Conservation (phyloP, 2,329 filamentous ascomycete genomes). For the Pyrenochaeta sp. region DNA sequence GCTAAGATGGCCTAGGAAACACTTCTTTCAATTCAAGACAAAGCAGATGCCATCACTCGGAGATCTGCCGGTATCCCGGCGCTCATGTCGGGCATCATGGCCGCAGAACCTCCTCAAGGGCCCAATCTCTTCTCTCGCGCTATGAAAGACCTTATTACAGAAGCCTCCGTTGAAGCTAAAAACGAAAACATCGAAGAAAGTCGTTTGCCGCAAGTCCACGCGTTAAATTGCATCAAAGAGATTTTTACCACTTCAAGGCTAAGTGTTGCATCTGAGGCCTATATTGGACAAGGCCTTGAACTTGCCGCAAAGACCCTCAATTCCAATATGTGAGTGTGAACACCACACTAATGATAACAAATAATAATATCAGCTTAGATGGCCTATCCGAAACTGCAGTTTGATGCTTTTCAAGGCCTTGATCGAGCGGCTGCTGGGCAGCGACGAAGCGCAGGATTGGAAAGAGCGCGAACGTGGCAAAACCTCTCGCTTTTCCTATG, state of each 20-base stretch:
- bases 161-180: conserved; percentile 64
- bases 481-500: conserved; percentile 70
- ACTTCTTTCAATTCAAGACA: conserved; percentile 74
- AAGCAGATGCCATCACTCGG: conserved; percentile 81
- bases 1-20: conserved; percentile 61
- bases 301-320: conserved; percentile 83
- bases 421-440: conserved; percentile 80
- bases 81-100: conserved; percentile 81
- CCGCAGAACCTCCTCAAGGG: conserved; percentile 68
- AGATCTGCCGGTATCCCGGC: conserved; percentile 92
- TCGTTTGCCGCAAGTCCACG: conserved; percentile 88
- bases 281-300: conserved; percentile 76
- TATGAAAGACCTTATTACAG: conserved; percentile 68
- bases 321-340: conserved; percentile 73
- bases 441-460: conserved; percentile 71
- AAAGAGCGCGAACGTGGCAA: conserved; percentile 54
- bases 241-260: conserved; percentile 86
- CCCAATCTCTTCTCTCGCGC: conserved; percentile 68
- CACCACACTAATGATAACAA: conserved; percentile 1
- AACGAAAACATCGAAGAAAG: conserved; percentile 64
- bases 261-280: conserved; percentile 74
- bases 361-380: conserved; percentile 59
- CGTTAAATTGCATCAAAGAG: conserved; percentile 91
- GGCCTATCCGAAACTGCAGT: conserved; percentile 94
- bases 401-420: conserved; percentile 87